Base-by-base conservation (phyloP, 495 filamentous ascomycete genomes). In the Aspergillus baeticus region DNA sequence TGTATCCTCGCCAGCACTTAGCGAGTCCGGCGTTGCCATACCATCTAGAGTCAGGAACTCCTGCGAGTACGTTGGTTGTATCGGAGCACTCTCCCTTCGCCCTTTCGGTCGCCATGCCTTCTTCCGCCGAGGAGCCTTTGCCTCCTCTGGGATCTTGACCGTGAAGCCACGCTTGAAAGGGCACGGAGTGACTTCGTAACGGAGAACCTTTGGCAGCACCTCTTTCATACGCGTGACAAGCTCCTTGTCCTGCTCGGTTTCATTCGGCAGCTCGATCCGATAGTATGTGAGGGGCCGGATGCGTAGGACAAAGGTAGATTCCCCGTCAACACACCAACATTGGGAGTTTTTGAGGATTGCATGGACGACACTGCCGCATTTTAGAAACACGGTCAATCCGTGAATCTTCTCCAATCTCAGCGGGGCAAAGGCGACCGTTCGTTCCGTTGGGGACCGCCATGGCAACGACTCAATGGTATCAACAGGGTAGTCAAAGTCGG, bases 281-380 rank as follows among this genome's bases (percentile, higher is more conserved):
- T 93, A 96, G 64, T 92, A 96, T 43, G 86, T 86, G 14, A 91
- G 83, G 23, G 84, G 80, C 31, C 89, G 81, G 48, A 94, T 88
- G 51, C 90, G 87, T 57, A 96, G 63, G 6, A 94, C 87, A 62
- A 94, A 96, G 57, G 86, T 91, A 34, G 86, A 87, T 36, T 86
- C 84, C 41, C 88, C 87, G 66, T 96, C 89, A 18, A 96, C 89
- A 70, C 89, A 94, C 92, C 92, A 96, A 57, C 85, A 94, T 66
- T 94, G 89, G 17, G 88, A 93, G 68, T 89, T 94, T 10, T 89
- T 88, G 35, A 96, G 67, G 41, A 96, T 93, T 42, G 92, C 86
- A 60, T 89, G 88, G 10, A 96, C 81, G 23, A 90, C 84, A 59
- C 80, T 77, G 52, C 89, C 89, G 61, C 90, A 95, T 70, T 87